Conservation (phyloP, 1,284 basidiomycete genomes). For the Afroboletus lepidellus region DNA sequence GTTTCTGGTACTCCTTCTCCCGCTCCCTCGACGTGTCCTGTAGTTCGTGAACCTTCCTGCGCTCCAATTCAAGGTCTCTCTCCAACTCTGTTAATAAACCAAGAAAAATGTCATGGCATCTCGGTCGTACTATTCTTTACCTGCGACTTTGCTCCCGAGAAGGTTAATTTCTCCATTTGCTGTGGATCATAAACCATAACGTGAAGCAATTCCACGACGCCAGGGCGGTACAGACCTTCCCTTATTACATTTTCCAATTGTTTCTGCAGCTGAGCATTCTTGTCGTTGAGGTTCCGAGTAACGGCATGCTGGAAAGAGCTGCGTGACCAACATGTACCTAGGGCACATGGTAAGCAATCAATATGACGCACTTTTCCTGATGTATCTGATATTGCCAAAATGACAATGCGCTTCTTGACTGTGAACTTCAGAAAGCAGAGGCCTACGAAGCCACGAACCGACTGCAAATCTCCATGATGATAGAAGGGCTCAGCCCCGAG, state of each 20-base stretch:
- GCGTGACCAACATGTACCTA: conserved; percentile 8
- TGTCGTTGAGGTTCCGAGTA: conserved; percentile 74
- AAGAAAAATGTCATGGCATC: conserved; percentile 1
- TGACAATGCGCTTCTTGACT: conserved; percentile 60
- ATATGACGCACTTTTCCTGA: conserved; percentile 64
- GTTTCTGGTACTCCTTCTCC: conserved; percentile 83
- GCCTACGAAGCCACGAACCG: conserved; percentile 44
- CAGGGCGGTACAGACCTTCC: conserved; percentile 52
- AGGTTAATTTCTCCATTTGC: conserved; percentile 77
- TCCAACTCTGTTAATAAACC: conserved; percentile 54
- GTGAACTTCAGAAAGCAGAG: conserved; percentile 11
- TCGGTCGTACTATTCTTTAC: conserved; percentile 35
- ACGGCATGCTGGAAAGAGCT: conserved; percentile 82
- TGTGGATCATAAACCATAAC: conserved; percentile 27
- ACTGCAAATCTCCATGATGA: conserved; percentile 76
- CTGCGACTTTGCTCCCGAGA: conserved; percentile 61
- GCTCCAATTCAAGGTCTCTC: conserved; percentile 75
- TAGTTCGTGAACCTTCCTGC: conserved; percentile 66
- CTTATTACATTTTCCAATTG: conserved; percentile 76
- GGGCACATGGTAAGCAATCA: not conserved
- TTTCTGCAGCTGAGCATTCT: conserved; percentile 75
- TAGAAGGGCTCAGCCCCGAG: conserved; percentile 70
- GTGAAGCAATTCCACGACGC: not conserved
- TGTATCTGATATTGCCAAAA: conserved; percentile 88
- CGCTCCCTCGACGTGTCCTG: conserved; percentile 72